Evolutionary conservation across 2,329 filamentous ascomycete species (phyloP), one percentile per base, ranked within the genome.

Genomic region (Ascochyta clinopodiicola): DNA sequence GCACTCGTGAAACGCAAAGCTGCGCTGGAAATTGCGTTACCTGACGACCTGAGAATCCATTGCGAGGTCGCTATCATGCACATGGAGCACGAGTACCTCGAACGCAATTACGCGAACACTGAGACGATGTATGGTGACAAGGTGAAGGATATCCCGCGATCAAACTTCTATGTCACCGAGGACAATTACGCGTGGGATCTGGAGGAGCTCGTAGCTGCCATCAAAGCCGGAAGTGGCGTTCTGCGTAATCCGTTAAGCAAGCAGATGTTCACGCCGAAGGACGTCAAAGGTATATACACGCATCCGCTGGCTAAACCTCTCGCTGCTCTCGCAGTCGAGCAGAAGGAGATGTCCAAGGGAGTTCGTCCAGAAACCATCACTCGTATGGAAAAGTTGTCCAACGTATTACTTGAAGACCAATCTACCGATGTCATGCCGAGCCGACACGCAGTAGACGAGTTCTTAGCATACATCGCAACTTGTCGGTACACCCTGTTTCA

Each of bases 171-270:
- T 35, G 72, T 70, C 27, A 77, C 72, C 0, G 74, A 76, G 32
- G 75, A 77, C 52, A 72, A 72, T n/a, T 77, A 75, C 48, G 75
- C 74, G 7, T 78, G 75, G 75, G 71, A 76, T 37, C 67, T 75
- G 60, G 65, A 68, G 10, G 75, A 77, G 50, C 60, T 74, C 9
- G 70, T 66, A 0, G 60, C 70, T 31, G 70, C 72, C 24, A 72
- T 75, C 50, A 67, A 57, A 19, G 65, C 60, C 13, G 71, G 69
- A 21, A 66, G 66, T 3, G 72, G 72, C 12, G 62, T 73, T 3
- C 62, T 74, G 54, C 66, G 71, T 2, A 75, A 75, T 40, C 72
- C 72, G 2, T 48, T 74, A 6, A 74, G 70, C 45, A 66, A 62
- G 25, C 59, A 71, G 13, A 72, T 75, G 69, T 73, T 75, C 51